These are phyloP conservation scores for Glomus cerebriforme DNA, from an alignment of 192 early-diverging fungal species.

Conservation along the genomic window DNA sequence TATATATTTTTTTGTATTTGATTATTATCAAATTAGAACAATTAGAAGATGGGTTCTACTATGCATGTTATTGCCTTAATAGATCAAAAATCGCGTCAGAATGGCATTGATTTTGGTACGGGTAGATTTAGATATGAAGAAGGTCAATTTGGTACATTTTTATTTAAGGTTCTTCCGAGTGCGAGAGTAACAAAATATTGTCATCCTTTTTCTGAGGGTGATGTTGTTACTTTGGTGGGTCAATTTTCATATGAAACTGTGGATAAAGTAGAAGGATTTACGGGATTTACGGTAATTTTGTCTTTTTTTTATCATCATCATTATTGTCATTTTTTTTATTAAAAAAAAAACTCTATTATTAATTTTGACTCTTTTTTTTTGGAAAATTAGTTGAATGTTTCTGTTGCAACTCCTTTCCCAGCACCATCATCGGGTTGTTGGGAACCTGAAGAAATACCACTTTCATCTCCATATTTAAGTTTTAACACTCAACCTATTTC, in stretches of 20 bases:
- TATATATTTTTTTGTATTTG: background rate
- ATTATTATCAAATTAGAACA: background rate
- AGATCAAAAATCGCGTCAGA: constrained; percentile 17
- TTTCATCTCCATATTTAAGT: constrained; percentile 11
- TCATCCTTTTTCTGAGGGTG: constrained; percentile 5
- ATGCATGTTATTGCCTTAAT: constrained; percentile 9
- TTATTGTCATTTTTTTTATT: background rate
- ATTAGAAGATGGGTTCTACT: background rate
- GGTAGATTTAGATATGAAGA: constrained; percentile 9
- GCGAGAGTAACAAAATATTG: constrained; percentile 7
- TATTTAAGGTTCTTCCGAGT: constrained; percentile 1
- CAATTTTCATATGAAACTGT: constrained; percentile 19
- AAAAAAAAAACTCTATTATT: too few species aligned
- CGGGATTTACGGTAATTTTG: constrained; percentile 9
- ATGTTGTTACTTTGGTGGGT: constrained; percentile 14
- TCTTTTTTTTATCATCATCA: background rate
- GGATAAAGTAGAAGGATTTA: constrained; percentile 9
- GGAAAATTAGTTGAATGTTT: background rate
- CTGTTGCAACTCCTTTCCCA: background rate
- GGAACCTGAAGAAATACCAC: constrained; percentile 11
- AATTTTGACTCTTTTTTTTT: background rate
- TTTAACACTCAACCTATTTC: constrained; percentile 12
- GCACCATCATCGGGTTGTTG: constrained; percentile 10
- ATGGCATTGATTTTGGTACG: background rate
- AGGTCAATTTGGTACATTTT: constrained; percentile 13